Evolutionary conservation across 2,329 filamentous ascomycete genomes (phyloP).

Genomic region (Calonectria montana): DNA sequence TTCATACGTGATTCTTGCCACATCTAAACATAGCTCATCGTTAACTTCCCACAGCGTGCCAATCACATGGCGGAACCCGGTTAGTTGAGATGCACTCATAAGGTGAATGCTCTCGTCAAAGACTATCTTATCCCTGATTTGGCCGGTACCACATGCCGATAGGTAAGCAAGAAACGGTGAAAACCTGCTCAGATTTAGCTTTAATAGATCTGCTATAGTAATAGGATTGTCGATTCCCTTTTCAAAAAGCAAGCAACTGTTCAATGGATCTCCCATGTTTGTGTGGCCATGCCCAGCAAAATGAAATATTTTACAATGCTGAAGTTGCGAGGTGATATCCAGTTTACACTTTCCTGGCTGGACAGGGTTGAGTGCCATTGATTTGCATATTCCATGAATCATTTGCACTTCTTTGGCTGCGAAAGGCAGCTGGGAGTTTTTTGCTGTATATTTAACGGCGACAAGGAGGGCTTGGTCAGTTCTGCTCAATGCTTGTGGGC

Average conservation of each 20-base stretch:
- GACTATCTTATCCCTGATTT: slow-evolving; percentile 17
- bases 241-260: slow-evolving; percentile 22
- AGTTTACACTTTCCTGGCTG: not conserved
- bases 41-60: not conserved
- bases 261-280: not conserved
- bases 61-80: not conserved
- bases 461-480: not conserved
- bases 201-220: not conserved
- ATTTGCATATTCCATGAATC: not conserved
- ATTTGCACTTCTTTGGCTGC: not conserved
- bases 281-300: not conserved
- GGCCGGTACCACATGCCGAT: slow-evolving; percentile 50
- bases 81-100: not conserved
- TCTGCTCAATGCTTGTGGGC: not conserved
- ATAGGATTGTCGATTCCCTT: not conserved
- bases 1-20: not conserved
- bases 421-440: not conserved
- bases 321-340: not conserved
- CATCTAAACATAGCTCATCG: not conserved
- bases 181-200: not conserved
- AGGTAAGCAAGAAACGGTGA: slow-evolving; percentile 51
- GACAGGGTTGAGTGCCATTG: not conserved
- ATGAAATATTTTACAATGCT: not conserved
- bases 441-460: not conserved
- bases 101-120: not conserved